Evolutionary conservation across 78 protist species (phyloP).

Genomic region (Dictyostelium firmibasis): DNA sequence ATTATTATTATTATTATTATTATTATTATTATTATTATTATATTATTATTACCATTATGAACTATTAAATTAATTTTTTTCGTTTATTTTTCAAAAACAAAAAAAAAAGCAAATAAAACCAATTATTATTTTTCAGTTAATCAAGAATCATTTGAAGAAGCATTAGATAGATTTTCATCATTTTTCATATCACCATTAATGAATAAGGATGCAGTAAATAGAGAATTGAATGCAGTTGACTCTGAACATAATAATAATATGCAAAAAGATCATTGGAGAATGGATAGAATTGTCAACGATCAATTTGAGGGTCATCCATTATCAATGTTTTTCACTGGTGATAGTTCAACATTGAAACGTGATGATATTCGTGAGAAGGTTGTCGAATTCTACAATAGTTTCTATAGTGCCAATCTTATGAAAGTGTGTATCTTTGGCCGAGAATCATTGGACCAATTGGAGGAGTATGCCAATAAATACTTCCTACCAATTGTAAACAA

Average conservation of each 20-base stretch:
- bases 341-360: conserved; percentile 32
- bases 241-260: conserved; percentile 33
- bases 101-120: conserved; percentile 20
- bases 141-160: conserved; percentile 19
- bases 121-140: conserved; percentile 27
- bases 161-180: conserved; percentile 82
- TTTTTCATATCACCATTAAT: conserved; percentile 73
- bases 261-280: conserved; percentile 12
- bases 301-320: conserved; percentile 36
- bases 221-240: conserved; percentile 78
- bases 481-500: conserved; percentile 49
- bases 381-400: conserved; percentile 32
- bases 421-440: conserved; percentile 26
- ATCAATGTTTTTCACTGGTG: conserved; percentile 22
- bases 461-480: background rate
- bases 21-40: no score
- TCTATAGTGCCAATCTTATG: conserved; percentile 63
- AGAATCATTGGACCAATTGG: conserved; percentile 56
- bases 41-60: no score
- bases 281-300: background rate
- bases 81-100: background rate
- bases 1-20: no score
- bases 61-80: no score
- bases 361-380: conserved; percentile 6
- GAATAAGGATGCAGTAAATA: conserved; percentile 14